Evolutionary conservation across 2,329 filamentous ascomycete species (phyloP).

Genomic region (Aureobasidium musti): DNA sequence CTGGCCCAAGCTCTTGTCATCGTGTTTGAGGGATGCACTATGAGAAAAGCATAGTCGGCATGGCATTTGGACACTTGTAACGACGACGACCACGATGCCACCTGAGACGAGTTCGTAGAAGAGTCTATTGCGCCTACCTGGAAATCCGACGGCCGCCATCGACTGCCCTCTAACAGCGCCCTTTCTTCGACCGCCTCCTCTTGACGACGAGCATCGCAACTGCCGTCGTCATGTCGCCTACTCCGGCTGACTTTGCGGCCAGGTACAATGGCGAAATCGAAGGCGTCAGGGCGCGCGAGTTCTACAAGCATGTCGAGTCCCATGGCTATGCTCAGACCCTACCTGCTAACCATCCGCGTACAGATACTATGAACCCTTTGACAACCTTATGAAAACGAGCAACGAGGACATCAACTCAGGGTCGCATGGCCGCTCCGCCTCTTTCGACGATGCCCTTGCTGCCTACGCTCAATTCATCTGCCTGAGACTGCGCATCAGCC

Average conservation of each 20-base stretch:
- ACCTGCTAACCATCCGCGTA: neutral
- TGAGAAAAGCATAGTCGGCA: no score
- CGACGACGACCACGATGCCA: no score
- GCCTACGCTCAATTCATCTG: conserved; percentile 44
- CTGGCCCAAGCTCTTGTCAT: no score
- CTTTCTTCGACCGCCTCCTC: neutral
- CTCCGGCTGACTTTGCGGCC: neutral
- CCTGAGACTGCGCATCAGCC: conserved; percentile 41
- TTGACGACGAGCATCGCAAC: neutral
- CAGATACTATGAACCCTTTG: conserved; percentile 28
- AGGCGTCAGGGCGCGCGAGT: conserved; percentile 26
- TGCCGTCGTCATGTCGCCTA: conserved; percentile 2
- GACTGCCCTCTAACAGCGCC: neutral
- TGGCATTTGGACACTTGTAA: no score
- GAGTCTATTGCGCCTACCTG: no score
- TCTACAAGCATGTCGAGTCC: conserved; percentile 20
- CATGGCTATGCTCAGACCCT: neutral
- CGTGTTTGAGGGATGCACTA: no score
- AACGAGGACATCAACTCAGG: neutral
- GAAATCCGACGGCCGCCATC: neutral
- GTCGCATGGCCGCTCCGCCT: neutral
- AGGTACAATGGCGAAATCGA: conserved; percentile 11
- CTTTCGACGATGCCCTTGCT: conserved; percentile 46
- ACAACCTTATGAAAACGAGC: conserved; percentile 9
- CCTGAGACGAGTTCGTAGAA: no score